Evolutionary conservation across 306 rosid species (phyloP), one percentile per base, ranked within the genome.

Genomic region (Quercus agrifolia): DNA sequence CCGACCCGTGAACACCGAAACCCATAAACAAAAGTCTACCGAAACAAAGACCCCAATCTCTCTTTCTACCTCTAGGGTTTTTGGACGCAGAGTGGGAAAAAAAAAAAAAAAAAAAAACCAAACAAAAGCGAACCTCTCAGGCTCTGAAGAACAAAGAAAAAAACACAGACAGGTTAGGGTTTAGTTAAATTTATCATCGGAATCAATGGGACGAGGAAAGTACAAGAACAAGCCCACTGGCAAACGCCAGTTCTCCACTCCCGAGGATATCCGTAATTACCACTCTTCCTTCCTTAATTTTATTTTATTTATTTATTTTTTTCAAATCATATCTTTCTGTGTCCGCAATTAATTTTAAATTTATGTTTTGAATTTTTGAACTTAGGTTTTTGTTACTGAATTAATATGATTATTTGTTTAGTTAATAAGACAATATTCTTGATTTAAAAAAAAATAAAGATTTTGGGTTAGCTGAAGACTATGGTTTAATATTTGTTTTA

Each of bases 221-320:
- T 92, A 76, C 95, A 94, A 92, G 91, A 79, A 85, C 88, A 91
- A 94, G 89, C 97, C 98, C 80, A 94, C 97, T 38, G 98, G 98
- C 11, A 96, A 89, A 71, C 98, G 98, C 87, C 89, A 92, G 78
- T 94, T 91, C 83, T 94, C 98, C 61, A 91, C 90, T 38, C 91
- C 88, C 3, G 98, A 94, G 75, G 97, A 94, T 70, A 66, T 94
- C 55, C 87, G 98, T 92, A 85, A 91, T 91, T 63, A 31, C 52
- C 56, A 51, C 46, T 41, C 5, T 49, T 13, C 14, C 15, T 49
- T 12, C 5, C 5, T 49, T 13, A 33, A 0, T 66, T 15, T 6
- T 20, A 0, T 59, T 1, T 58, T 3, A 10, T 3, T 30, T 6
- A 2, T 10, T 28, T 64, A 10, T 3, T 30, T 6, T 5, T 10